phyloP scores from a whole-genome alignment of 805 yeast genomes.

The Kazachstania martiniae region DNA sequence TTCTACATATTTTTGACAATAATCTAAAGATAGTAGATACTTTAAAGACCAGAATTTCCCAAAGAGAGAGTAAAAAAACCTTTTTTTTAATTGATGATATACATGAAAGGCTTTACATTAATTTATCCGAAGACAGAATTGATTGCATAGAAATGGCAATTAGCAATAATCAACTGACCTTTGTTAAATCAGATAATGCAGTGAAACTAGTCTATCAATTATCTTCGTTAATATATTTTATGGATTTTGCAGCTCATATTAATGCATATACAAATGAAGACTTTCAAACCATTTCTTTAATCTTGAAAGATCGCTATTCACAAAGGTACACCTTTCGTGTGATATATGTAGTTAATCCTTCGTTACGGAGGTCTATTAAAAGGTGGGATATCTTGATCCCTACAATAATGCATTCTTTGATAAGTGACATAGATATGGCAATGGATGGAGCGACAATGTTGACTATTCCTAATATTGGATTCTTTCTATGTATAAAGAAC shows the following conservation, averaged over 20 bases:
- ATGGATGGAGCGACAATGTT: constrained; percentile 1
- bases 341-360: constrained; percentile 2
- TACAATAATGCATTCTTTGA: too few species aligned
- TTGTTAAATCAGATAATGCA: constrained; percentile 4
- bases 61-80: background rate
- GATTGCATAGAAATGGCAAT: constrained; percentile 5
- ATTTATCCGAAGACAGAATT: constrained; percentile 7
- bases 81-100: constrained; percentile 8
- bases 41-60: constrained; percentile 6
- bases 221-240: constrained; percentile 4
- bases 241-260: constrained; percentile 7
- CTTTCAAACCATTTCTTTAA: constrained; percentile 7
- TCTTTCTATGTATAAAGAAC: constrained; percentile 9
- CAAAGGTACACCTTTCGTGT: constrained; percentile 5
- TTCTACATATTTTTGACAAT: constrained; percentile 7
- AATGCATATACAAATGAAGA: constrained; percentile 11
- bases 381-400: constrained; percentile 4
- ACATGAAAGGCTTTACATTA: constrained; percentile 7
- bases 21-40: constrained; percentile 5
- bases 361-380: too few species aligned
- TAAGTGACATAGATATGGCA: background rate
- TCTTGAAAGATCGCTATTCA: constrained; percentile 3
- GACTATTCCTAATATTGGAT: constrained; percentile 14
- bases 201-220: constrained; percentile 3
- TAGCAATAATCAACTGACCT: constrained; percentile 3